phyloP scores from a whole-genome alignment of 352 stramenopile species.

The Phytophthora tubulina region DNA sequence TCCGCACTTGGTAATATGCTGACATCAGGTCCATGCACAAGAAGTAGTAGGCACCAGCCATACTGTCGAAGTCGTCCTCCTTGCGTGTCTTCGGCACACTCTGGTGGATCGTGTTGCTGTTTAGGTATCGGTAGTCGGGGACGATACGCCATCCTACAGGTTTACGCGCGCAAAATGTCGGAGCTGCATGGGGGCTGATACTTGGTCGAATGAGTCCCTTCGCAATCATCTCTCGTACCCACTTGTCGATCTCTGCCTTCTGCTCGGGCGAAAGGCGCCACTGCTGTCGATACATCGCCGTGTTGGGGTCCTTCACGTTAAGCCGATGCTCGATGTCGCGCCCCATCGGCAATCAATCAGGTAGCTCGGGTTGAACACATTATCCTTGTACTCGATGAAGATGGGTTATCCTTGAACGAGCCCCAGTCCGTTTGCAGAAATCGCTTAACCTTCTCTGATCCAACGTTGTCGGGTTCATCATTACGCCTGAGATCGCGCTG shows the following conservation, averaged over 20 bases:
- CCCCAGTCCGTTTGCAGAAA: conserved; percentile 21
- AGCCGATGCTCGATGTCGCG: conserved; percentile 12
- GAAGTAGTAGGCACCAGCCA: conserved; percentile 31
- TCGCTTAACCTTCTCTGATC: conserved; percentile 15
- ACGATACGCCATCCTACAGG: conserved; percentile 40
- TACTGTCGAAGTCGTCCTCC: conserved; percentile 35
- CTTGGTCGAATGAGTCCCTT: conserved; percentile 25
- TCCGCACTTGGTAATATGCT: too few species aligned
- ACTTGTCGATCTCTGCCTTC: too few species aligned
- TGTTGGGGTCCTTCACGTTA: too few species aligned
- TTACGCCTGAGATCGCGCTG: neutral
- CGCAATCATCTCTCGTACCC: conserved; percentile 10
- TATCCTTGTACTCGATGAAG: conserved; percentile 20
- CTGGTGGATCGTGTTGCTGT: conserved; percentile 16
- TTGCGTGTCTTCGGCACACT: conserved; percentile 35
- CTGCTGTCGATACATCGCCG: too few species aligned
- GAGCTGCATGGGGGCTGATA: conserved; percentile 32
- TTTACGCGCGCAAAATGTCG: conserved; percentile 43
- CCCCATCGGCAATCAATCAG: conserved; percentile 8
- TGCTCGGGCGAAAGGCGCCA: too few species aligned
- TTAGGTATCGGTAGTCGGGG: conserved; percentile 37
- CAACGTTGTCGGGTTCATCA: conserved; percentile 15
- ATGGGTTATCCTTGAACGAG: conserved; percentile 6
- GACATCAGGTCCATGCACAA: conserved; percentile 24
- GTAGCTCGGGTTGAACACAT: conserved; percentile 23